Percentiles rank a stretch among this genome's conserved stretches.
Conservation (phyloP, 306 rosid species). For the Cajanus cajan region DNA sequence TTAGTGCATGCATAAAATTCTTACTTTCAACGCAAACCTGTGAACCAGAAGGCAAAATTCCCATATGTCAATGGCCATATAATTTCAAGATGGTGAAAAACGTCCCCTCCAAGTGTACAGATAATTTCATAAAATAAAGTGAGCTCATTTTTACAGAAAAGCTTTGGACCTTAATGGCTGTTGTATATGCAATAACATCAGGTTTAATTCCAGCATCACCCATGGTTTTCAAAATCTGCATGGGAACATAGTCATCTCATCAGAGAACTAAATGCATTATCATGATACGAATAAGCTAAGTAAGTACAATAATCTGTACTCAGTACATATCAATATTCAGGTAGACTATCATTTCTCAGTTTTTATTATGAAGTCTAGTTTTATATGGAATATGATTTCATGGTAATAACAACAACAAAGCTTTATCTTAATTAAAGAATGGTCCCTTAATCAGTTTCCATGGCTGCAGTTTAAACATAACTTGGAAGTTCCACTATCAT, state of each 20-base stretch:
- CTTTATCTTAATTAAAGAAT: conserved; percentile 11
- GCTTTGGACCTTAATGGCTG: conserved; percentile 76
- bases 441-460: neutral
- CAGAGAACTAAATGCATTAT: conserved; percentile 27
- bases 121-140: conserved; percentile 22
- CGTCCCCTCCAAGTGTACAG: neutral
- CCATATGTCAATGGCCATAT: conserved; percentile 13
- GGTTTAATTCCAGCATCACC: conserved; percentile 70
- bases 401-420: neutral
- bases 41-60: conserved; percentile 39
- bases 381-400: conserved; percentile 13
- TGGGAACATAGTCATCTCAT: conserved; percentile 35
- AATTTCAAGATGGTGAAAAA: conserved; percentile 15
- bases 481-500: conserved; percentile 7
- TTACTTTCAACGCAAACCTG: conserved; percentile 80
- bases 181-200: conserved; percentile 84
- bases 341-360: neutral
- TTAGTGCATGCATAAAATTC: conserved; percentile 60
- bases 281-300: conserved; percentile 2
- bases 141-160: conserved; percentile 27
- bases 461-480: neutral
- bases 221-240: conserved; percentile 82
- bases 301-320: conserved; percentile 1
- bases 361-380: conserved; percentile 2
- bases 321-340: neutral